These are phyloP conservation scores for Candida pini DNA, from an alignment of 805 yeast species.

Conservation along the genomic window DNA sequence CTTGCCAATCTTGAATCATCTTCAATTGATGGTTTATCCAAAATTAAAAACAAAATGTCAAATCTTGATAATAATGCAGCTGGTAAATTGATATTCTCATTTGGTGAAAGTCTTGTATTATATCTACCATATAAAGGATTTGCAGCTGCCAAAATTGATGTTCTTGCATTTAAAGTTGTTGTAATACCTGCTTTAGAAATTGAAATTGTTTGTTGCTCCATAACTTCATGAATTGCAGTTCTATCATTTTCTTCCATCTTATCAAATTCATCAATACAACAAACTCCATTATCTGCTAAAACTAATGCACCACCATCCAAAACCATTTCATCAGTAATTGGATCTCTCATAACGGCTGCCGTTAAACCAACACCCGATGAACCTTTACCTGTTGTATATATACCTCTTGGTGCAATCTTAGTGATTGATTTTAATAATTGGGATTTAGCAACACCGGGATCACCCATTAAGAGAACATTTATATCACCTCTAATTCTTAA, in stretches of 20 bases:
- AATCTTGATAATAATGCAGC: constrained; percentile 95
- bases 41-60: constrained; percentile 79
- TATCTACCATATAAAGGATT: constrained; percentile 95
- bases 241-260: constrained; percentile 97
- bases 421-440: constrained; percentile 87
- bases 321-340: constrained; percentile 98
- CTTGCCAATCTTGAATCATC: constrained; percentile 81
- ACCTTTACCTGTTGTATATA: constrained; percentile 97
- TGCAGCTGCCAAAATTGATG: constrained; percentile 97
- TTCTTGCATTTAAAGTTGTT: constrained; percentile 90
- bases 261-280: constrained; percentile 98
- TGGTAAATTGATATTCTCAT: constrained; percentile 92
- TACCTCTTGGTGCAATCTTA: constrained; percentile 93
- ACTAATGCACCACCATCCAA: constrained; percentile 98
- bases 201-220: constrained; percentile 98
- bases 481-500: constrained; percentile 97
- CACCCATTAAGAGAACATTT: constrained; percentile 95
- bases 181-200: constrained; percentile 97
- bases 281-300: constrained; percentile 93
- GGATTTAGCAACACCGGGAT: constrained; percentile 99
- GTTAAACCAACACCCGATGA: constrained; percentile 98
- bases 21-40: constrained; percentile 79
- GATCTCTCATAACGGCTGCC: constrained; percentile 98
- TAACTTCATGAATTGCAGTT: constrained; percentile 97
- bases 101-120: constrained; percentile 83